phyloP scores from a whole-genome alignment of 768 basidiomycete genomes.

The Boletales sp. region DNA sequence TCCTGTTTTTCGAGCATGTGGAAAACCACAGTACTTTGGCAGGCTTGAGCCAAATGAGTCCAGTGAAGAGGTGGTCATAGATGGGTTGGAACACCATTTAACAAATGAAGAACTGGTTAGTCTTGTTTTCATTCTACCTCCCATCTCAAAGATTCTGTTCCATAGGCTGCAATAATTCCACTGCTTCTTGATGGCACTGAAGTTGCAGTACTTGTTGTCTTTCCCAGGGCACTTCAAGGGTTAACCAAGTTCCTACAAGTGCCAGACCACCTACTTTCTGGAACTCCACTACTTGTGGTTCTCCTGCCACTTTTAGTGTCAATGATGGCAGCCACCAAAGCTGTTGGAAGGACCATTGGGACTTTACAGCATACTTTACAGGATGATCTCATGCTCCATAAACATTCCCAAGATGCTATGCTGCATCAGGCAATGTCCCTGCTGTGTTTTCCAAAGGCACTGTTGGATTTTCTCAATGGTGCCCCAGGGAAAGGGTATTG shows the following conservation, averaged over 20 bases:
- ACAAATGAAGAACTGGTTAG: constrained; percentile 45
- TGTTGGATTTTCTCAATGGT: constrained; percentile 46
- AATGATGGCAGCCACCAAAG: constrained; percentile 1
- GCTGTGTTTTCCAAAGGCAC: constrained; percentile 44
- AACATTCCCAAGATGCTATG: constrained; percentile 8
- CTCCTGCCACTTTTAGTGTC: constrained; percentile 26
- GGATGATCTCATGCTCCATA: neutral
- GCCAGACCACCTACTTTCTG: constrained; percentile 27
- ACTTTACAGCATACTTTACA: constrained; percentile 6
- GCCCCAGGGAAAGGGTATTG: constrained; percentile 39
- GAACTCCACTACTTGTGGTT: constrained; percentile 20
- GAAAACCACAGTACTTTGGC: constrained; percentile 50
- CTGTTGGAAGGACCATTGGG: constrained; percentile 16
- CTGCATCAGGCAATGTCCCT: constrained; percentile 28
- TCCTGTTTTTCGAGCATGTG: constrained; percentile 47
- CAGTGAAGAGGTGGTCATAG: constrained; percentile 39
- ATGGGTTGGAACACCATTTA: constrained; percentile 45
- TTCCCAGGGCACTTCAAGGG: constrained; percentile 36
- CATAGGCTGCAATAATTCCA: constrained; percentile 49
- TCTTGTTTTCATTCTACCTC: neutral
- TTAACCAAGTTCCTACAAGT: constrained; percentile 42
- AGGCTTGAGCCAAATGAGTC: constrained; percentile 41
- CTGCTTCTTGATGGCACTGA: constrained; percentile 44
- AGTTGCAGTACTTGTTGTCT: constrained; percentile 56
- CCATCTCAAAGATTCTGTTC: constrained; percentile 1